Evolutionary conservation across 441 rosid genomes (phyloP).

Genomic region (Dalechampia spathulata): DNA sequence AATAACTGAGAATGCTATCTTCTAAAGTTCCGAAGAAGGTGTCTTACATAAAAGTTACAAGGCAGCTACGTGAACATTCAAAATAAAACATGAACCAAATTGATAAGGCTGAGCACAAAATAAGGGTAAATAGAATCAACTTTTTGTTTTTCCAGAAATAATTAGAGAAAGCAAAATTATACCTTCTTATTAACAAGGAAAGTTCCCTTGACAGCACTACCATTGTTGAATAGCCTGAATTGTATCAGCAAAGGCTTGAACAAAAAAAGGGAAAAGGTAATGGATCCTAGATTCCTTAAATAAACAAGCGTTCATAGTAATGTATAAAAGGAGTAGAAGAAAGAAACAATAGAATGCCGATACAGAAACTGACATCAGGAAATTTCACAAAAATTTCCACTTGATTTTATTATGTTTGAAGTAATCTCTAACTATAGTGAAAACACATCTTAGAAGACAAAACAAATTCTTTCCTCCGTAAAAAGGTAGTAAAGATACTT

Average conservation of each 20-base stretch:
- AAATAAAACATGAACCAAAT: not conserved
- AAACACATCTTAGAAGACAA: no score
- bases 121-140: not conserved
- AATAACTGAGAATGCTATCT: not conserved
- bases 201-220: constrained; percentile 73
- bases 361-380: no score
- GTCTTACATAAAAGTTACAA: not conserved
- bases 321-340: not conserved
- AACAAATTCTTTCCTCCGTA: no score
- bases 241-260: constrained; percentile 76
- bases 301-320: not conserved
- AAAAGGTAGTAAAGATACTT: no score
- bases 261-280: constrained; percentile 4
- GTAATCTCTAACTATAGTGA: no score
- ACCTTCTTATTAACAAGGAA: constrained; percentile 62
- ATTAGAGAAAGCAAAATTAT: constrained; percentile 1
- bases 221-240: constrained; percentile 59
- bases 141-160: not conserved
- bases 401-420: no score
- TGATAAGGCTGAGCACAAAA: not conserved
- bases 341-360: constrained; percentile 9
- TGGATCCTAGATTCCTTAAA: not conserved
- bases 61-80: not conserved
- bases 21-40: not conserved
- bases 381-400: no score